Percentiles rank a stretch among this genome's conserved stretches.
These are phyloP conservation scores for Alternaria sp. DNA, from an alignment of 2,329 filamentous ascomycete species.

Conservation along the genomic window DNA sequence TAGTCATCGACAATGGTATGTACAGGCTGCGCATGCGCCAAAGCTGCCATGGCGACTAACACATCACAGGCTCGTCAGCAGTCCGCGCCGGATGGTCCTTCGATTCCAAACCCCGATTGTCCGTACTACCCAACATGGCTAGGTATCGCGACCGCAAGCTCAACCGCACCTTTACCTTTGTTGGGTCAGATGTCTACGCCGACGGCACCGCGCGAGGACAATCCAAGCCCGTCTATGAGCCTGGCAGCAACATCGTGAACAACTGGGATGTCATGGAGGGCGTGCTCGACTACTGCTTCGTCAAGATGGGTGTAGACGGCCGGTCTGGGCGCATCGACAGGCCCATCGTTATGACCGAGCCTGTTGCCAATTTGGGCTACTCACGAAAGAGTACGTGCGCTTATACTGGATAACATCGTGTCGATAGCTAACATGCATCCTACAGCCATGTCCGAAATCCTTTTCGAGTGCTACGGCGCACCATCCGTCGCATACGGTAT, in stretches of 20 bases:
- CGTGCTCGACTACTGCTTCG: constrained; percentile 89
- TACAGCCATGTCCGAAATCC: constrained; percentile 91
- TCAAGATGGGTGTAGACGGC: constrained; percentile 88
- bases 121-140: constrained; percentile 87
- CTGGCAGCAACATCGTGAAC: constrained; percentile 86
- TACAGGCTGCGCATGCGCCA: neutral
- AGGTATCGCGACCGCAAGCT: constrained; percentile 95
- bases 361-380: constrained; percentile 89
- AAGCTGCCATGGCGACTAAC: constrained; percentile 19
- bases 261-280: constrained; percentile 99
- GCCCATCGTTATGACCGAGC: constrained; percentile 94
- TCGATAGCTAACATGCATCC: constrained; percentile 29
- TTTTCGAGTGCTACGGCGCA: constrained; percentile 94
- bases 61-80: constrained; percentile 74
- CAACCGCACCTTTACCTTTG: constrained; percentile 88
- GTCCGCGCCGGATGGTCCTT: constrained; percentile 97
- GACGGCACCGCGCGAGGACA: constrained; percentile 93
- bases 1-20: constrained; percentile 96
- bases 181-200: constrained; percentile 90
- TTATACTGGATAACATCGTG: neutral
- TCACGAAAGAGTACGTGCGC: constrained; percentile 76
- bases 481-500: constrained; percentile 93
- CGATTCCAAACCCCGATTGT: constrained; percentile 79
- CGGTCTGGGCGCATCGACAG: constrained; percentile 76
- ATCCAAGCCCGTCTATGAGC: constrained; percentile 88